Evolutionary conservation across 352 stramenopile species (phyloP).

Genomic region (Pythium phragmiticola): DNA sequence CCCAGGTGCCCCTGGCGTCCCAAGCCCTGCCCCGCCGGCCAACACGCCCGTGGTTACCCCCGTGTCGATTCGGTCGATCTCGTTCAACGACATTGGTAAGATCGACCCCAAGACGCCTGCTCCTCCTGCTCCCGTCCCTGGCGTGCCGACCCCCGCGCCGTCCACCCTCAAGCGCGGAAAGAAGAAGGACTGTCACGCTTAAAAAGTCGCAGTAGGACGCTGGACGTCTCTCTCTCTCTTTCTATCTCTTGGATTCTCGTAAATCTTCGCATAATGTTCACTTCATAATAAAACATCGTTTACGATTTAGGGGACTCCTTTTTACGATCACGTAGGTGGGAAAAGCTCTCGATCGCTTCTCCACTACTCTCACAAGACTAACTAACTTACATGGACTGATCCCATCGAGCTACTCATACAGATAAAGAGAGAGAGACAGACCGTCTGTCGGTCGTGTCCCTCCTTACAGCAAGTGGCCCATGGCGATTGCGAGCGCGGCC

Average conservation of each 20-base stretch:
- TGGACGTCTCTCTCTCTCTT: too few relatives aligned
- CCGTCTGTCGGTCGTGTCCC: neutral
- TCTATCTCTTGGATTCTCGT: too few relatives aligned
- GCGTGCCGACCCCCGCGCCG: neutral
- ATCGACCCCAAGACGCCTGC: neutral
- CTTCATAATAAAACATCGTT: neutral
- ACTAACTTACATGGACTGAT: too few relatives aligned
- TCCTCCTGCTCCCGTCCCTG: neutral
- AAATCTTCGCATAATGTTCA: neutral
- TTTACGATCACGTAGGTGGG: neutral
- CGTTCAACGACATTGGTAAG: conserved; percentile 18
- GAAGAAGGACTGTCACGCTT: conserved; percentile 21
- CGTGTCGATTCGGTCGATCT: conserved; percentile 3
- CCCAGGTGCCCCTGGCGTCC: neutral
- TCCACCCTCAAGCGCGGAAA: conserved; percentile 8
- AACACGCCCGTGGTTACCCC: too few relatives aligned
- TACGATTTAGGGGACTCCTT: neutral
- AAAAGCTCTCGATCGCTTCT: conserved; percentile 10
- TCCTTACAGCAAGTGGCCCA: conserved; percentile 8
- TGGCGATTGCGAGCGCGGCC: conserved; percentile 4
- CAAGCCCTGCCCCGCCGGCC: too few relatives aligned
- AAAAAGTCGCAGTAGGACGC: neutral
- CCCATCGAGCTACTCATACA: conserved; percentile 1
- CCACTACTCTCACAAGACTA: neutral
- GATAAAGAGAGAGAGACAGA: neutral